Evolutionary conservation across 2,329 filamentous ascomycete species (phyloP).

Genomic region (Fusarium tuaranense): DNA sequence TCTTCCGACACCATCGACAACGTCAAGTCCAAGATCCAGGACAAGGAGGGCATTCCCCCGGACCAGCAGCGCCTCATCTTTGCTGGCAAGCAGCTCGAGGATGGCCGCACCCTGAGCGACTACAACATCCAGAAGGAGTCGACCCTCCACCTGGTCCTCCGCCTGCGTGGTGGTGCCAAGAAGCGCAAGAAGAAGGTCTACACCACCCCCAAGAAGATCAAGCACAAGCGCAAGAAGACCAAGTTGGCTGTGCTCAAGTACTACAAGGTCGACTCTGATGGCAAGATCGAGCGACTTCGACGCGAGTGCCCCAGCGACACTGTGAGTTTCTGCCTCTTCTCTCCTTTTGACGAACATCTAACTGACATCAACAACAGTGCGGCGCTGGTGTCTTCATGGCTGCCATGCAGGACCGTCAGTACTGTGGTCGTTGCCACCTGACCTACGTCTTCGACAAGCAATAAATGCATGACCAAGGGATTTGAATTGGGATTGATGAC

Average conservation of each 20-base stretch:
- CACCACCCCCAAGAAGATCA: constrained; percentile 99
- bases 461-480: constrained; percentile 54
- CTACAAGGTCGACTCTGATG: constrained; percentile 99
- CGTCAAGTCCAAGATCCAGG: constrained; percentile 98
- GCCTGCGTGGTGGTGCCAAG: constrained; percentile 98
- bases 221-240: constrained; percentile 99
- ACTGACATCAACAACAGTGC: too few species aligned
- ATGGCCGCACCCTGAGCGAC: constrained; percentile 97
- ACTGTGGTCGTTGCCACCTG: constrained; percentile 83
- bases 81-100: constrained; percentile 99
- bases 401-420: constrained; percentile 99
- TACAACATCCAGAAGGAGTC: constrained; percentile 99
- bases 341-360: too few species aligned
- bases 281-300: constrained; percentile 99
- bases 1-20: constrained; percentile 99
- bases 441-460: constrained; percentile 81
- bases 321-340: constrained; percentile 75
- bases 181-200: constrained; percentile 99
- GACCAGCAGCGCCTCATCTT: constrained; percentile 99
- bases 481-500: constrained; percentile 47
- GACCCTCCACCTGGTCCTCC: constrained; percentile 97
- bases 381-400: constrained; percentile 99
- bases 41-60: constrained; percentile 99
- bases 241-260: constrained; percentile 99
- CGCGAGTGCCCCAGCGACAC: constrained; percentile 95